Conservation (phyloP, 2,329 filamentous ascomycete genomes). For the Aspergillus nomiae region DNA sequence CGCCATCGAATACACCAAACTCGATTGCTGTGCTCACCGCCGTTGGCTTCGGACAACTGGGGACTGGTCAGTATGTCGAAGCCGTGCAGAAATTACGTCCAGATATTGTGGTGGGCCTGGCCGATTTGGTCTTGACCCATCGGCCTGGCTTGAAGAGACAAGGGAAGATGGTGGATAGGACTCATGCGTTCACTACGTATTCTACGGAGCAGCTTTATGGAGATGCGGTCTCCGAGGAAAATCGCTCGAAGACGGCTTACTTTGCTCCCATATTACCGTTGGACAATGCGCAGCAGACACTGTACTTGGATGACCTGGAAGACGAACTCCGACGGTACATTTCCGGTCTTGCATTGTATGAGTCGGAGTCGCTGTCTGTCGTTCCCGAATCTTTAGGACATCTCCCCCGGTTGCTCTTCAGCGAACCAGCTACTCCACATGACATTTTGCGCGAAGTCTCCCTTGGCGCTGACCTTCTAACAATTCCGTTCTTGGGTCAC, state of each 20-base stretch:
- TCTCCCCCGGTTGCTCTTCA: conserved; percentile 75
- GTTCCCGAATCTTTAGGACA: conserved; percentile 62
- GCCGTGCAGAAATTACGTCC: conserved; percentile 68
- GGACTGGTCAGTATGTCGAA: conserved; percentile 67
- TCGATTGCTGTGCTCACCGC: conserved; percentile 80
- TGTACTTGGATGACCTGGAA: conserved; percentile 75
- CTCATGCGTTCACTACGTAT: conserved; percentile 76
- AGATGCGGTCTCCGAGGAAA: conserved; percentile 29
- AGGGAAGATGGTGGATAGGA: conserved; percentile 82
- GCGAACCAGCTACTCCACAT: conserved; percentile 70
- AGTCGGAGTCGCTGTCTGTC: conserved; percentile 67
- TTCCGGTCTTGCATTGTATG: conserved; percentile 76
- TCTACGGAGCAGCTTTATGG: conserved; percentile 56
- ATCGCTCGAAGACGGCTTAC: conserved; percentile 51
- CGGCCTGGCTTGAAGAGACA: conserved; percentile 70
- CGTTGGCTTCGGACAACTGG: conserved; percentile 76
- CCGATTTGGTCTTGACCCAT: conserved; percentile 68
- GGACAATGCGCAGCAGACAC: conserved; percentile 71
- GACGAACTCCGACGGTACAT: conserved; percentile 62
- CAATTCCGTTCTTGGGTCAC: conserved; percentile 71
- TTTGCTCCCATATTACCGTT: conserved; percentile 73
- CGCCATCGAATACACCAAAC: conserved; percentile 67
- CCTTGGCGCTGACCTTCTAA: conserved; percentile 78
- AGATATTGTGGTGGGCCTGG: conserved; percentile 77
- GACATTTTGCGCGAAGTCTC: conserved; percentile 74